These are phyloP conservation scores for Sphagnurus paluster DNA, from an alignment of 1,284 basidiomycete species.

Conservation along the genomic window DNA sequence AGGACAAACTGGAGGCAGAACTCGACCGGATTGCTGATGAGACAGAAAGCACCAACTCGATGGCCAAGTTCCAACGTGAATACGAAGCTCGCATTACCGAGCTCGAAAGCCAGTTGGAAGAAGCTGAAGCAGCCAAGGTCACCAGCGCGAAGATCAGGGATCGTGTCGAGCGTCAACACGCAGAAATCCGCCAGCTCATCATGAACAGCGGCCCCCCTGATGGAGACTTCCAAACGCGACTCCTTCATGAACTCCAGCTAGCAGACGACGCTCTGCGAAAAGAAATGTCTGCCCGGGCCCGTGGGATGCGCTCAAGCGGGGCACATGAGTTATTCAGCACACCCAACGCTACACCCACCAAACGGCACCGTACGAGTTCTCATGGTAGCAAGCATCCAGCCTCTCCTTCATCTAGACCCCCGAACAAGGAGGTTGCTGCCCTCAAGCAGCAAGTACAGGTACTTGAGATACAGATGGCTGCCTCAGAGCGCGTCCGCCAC, in stretches of 20 bases:
- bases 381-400: conserved; percentile 36
- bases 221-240: conserved; percentile 59
- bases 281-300: conserved; percentile 46
- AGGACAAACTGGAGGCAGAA: conserved; percentile 68
- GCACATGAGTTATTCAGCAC: conserved; percentile 32
- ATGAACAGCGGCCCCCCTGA: conserved; percentile 59
- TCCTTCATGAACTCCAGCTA: conserved; percentile 69
- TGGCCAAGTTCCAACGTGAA: conserved; percentile 62
- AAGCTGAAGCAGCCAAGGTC: conserved; percentile 49
- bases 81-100: conserved; percentile 67
- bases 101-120: conserved; percentile 64
- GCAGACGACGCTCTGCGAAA: conserved; percentile 64
- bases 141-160: conserved; percentile 59
- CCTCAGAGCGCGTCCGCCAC: conserved; percentile 65
- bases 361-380: conserved; percentile 29
- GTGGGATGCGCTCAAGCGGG: conserved; percentile 26
- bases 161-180: conserved; percentile 67
- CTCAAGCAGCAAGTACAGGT: conserved; percentile 68
- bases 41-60: conserved; percentile 51
- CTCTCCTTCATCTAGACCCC: conserved; percentile 38
- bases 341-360: conserved; percentile 46
- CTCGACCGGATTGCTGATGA: conserved; percentile 68
- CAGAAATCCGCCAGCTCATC: conserved; percentile 67
- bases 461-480: conserved; percentile 69
- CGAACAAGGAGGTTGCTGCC: conserved; percentile 50